Evolutionary conservation across 768 basidiomycete genomes (phyloP).

Genomic region (Boletus sp.): DNA sequence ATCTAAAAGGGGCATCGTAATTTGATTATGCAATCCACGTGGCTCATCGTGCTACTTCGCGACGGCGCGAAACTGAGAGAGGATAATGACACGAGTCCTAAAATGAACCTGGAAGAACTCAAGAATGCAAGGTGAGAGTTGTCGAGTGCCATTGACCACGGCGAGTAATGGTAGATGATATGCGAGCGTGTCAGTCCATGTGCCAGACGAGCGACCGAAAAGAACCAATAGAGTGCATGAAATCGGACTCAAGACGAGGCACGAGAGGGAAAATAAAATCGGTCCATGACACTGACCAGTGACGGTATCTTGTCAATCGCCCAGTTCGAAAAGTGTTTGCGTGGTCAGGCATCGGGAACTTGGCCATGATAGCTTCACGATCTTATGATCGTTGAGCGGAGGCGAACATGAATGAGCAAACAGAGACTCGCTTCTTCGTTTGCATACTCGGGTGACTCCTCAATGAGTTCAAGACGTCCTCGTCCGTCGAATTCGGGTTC

Average conservation of each 20-base stretch:
- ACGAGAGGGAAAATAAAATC: not conserved
- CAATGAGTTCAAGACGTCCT: conserved; percentile 78
- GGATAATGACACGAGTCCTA: too few species aligned
- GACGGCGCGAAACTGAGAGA: too few species aligned
- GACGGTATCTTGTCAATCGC: conserved; percentile 92
- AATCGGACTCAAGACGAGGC: not conserved
- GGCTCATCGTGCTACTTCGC: too few species aligned
- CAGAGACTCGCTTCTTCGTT: conserved; percentile 81
- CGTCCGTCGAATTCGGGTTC: conserved; percentile 79
- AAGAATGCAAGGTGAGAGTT: too few species aligned
- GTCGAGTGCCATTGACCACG: too few species aligned
- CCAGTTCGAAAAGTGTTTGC: conserved; percentile 90
- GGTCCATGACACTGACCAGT: conserved; percentile 42
- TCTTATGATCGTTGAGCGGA: conserved; percentile 41
- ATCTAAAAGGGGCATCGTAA: too few species aligned
- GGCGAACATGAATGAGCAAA: conserved; percentile 1
- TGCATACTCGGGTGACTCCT: conserved; percentile 85
- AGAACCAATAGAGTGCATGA: not conserved
- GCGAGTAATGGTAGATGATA: too few species aligned
- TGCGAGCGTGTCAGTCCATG: too few species aligned
- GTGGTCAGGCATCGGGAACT: conserved; percentile 87
- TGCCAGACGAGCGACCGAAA: conserved; percentile 1
- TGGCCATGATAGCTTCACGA: conserved; percentile 81
- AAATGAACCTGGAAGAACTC: too few species aligned
- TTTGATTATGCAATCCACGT: too few species aligned